These are phyloP conservation scores for Nemania serpens DNA, from an alignment of 2,329 filamentous ascomycete genomes.

Conservation along the genomic window DNA sequence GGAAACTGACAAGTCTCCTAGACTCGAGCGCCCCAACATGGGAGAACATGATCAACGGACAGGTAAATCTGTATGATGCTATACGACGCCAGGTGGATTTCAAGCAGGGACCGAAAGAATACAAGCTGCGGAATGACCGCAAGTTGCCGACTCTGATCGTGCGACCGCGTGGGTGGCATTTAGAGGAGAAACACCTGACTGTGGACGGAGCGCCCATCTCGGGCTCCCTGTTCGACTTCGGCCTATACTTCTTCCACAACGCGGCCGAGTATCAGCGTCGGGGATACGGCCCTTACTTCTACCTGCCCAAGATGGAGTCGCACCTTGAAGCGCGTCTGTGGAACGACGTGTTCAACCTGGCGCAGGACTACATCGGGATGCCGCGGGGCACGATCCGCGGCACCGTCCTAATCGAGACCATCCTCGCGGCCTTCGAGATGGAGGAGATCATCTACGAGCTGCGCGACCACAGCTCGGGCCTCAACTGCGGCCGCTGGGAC, in stretches of 20 bases:
- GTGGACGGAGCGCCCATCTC: conserved; percentile 95
- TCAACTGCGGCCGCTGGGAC: conserved; percentile 99
- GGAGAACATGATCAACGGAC: conserved; percentile 99
- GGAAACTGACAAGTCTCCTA: conserved; percentile 44
- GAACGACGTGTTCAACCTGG: conserved; percentile 97
- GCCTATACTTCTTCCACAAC: conserved; percentile 99
- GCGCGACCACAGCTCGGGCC: conserved; percentile 90
- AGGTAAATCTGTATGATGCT: conserved; percentile 96
- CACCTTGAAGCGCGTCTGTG: conserved; percentile 96
- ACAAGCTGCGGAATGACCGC: conserved; percentile 93
- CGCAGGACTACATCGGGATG: conserved; percentile 91
- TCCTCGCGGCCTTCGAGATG: conserved; percentile 98
- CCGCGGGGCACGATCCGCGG: conserved; percentile 88
- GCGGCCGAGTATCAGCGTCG: conserved; percentile 83
- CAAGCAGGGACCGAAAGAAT: conserved; percentile 92
- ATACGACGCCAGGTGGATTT: conserved; percentile 94
- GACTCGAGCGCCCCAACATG: conserved; percentile 95
- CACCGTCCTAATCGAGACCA: conserved; percentile 97
- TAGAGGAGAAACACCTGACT: conserved; percentile 97
- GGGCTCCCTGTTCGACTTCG: conserved; percentile 92
- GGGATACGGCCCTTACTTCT: conserved; percentile 93
- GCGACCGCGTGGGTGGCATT: conserved; percentile 94
- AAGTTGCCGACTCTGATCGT: conserved; percentile 87
- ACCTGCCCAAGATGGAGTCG: conserved; percentile 97
- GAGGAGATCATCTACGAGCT: conserved; percentile 99